Conservation (phyloP, 1,284 basidiomycete species). For the Fomitopsis schrenkii region DNA sequence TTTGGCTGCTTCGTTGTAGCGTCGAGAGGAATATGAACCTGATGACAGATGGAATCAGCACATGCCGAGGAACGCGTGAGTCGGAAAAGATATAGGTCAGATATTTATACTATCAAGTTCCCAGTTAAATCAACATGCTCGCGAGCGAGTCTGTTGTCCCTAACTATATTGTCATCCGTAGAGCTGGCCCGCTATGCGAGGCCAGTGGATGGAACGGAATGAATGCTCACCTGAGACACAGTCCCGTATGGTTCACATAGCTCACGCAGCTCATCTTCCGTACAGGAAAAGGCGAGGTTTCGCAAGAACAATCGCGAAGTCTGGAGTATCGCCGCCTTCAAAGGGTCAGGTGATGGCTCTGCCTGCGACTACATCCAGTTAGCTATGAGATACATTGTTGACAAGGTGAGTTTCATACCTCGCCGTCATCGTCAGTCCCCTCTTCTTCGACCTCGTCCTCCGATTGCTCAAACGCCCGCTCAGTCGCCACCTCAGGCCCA, state of each 20-base stretch:
- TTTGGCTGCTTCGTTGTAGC: slow-evolving; percentile 65
- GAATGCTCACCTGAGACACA: slow-evolving; percentile 61
- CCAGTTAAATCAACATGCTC: slow-evolving; percentile 58
- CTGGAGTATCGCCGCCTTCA: slow-evolving; percentile 64
- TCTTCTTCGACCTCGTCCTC: slow-evolving; percentile 46
- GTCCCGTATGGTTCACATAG: slow-evolving; percentile 72
- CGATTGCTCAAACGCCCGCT: slow-evolving; percentile 56
- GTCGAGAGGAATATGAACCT: slow-evolving; percentile 87
- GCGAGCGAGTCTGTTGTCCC: slow-evolving; percentile 41
- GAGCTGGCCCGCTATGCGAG: no score
- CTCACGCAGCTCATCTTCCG: slow-evolving; percentile 66
- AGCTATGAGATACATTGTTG: neutral
- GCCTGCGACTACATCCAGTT: slow-evolving; percentile 1
- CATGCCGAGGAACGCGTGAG: neutral
- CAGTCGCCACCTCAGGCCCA: slow-evolving; percentile 24
- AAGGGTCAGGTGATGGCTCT: slow-evolving; percentile 32
- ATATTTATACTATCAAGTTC: slow-evolving; percentile 53
- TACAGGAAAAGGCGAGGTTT: slow-evolving; percentile 86
- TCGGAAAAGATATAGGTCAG: slow-evolving; percentile 19
- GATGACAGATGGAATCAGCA: slow-evolving; percentile 10
- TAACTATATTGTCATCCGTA: slow-evolving; percentile 38
- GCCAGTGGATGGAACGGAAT: neutral
- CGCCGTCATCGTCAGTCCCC: slow-evolving; percentile 1
- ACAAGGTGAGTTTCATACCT: slow-evolving; percentile 4
- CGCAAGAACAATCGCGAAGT: slow-evolving; percentile 88